Percentiles rank a stretch among this genome's conserved stretches.
Evolutionary conservation across 768 basidiomycete genomes (phyloP).

Genomic region (Leccinum incarnatum): DNA sequence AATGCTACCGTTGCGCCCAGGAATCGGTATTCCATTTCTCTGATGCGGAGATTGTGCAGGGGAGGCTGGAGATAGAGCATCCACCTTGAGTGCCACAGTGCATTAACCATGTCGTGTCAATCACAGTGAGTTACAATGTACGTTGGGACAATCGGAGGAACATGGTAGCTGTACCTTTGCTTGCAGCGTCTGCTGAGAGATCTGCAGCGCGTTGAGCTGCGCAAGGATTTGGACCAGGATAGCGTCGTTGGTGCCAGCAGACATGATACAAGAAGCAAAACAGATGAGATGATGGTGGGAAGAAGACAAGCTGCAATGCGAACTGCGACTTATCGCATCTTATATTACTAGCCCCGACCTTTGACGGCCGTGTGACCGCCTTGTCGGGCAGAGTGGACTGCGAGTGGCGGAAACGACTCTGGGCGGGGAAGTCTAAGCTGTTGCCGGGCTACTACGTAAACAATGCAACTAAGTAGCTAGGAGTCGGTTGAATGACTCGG

Average conservation of each 20-base stretch:
- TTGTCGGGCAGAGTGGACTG: not conserved
- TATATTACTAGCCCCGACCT: conserved; percentile 4
- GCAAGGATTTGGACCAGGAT: conserved; percentile 69
- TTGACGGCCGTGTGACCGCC: not conserved
- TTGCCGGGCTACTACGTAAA: not conserved
- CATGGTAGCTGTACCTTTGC: conserved; percentile 56
- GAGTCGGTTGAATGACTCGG: not conserved
- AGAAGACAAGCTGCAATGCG: conserved; percentile 4
- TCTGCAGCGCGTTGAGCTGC: conserved; percentile 67
- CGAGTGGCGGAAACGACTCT: not conserved
- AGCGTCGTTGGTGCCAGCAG: conserved; percentile 43
- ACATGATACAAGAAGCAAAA: conserved; percentile 18
- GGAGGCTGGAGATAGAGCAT: conserved; percentile 39
- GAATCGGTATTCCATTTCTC: conserved; percentile 28
- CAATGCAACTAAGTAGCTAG: not conserved
- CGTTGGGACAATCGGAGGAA: not conserved
- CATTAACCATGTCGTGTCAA: not conserved
- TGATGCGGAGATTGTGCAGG: conserved; percentile 18
- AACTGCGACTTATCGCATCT: not conserved
- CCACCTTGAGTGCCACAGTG: conserved; percentile 42
- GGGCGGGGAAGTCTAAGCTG: not conserved
- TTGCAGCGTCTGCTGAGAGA: conserved; percentile 74
- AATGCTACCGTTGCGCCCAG: conserved; percentile 16
- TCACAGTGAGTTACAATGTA: conserved; percentile 7
- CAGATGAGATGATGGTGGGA: conserved; percentile 11